Conservation (phyloP, 148 eudicot species). For the Tetragonia tetragonoides region DNA sequence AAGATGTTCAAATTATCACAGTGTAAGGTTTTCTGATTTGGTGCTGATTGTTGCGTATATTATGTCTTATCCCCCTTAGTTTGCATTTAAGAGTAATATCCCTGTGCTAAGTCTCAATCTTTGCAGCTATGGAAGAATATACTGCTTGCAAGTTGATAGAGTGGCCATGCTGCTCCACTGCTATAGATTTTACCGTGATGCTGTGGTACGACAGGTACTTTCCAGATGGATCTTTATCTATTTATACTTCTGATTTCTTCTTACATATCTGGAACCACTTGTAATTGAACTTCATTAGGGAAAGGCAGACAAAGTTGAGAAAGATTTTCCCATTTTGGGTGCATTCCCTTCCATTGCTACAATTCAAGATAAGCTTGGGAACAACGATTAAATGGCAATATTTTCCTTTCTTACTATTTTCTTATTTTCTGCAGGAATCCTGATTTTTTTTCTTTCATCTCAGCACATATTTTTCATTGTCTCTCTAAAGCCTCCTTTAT, state of each 20-base stretch:
- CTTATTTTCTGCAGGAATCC: conserved; percentile 3
- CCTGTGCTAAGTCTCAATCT: conserved; percentile 11
- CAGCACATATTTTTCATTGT: too few species aligned
- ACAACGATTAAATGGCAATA: not conserved
- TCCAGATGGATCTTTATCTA: not conserved
- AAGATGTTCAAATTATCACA: conserved; percentile 79
- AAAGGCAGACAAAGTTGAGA: not conserved
- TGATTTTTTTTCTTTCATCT: not conserved
- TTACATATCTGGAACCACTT: not conserved
- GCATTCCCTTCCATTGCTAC: not conserved
- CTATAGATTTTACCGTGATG: conserved; percentile 95
- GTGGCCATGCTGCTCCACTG: conserved; percentile 89
- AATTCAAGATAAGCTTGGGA: not conserved
- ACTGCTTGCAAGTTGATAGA: conserved; percentile 95
- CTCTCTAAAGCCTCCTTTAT: not conserved
- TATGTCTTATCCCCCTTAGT: not conserved
- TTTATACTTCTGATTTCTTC: not conserved
- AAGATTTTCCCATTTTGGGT: not conserved
- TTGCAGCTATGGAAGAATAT: conserved; percentile 95
- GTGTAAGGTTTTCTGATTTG: conserved; percentile 52
- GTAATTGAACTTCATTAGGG: not conserved
- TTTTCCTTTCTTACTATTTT: not conserved
- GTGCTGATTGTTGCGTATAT: not conserved
- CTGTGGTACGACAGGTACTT: conserved; percentile 90
- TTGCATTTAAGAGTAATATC: conserved; percentile 1